Base-by-base conservation (phyloP, 305 asterid species). In the Fraxinus floribunda region DNA sequence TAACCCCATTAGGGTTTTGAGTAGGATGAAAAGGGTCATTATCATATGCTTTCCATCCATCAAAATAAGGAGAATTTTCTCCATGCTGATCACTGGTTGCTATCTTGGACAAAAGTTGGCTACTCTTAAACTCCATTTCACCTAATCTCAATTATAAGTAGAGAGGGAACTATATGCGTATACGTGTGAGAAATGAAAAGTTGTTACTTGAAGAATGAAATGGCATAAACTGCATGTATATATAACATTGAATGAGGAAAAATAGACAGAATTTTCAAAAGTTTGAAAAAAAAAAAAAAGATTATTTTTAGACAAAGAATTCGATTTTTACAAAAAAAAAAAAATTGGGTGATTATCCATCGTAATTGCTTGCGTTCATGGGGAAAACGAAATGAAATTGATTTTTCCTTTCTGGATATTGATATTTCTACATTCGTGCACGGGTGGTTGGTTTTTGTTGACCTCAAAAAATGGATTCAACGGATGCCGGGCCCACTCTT, bases 1-100 rank as follows among this genome's bases (percentile, higher is more conserved):
- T 91, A 77, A 95, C 95, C 9, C 98, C 98, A 26, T 82, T 52
- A 75, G 90, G 94, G 80, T 95, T 95, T 1, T 57, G 7, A 2
- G 32, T 11, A 24, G 89, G 90, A 75, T 93, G 95, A 71, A 87
- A 95, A 73, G 98, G 98, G 85, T 95, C 88, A 2, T 78, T 86
- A 36, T 93, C 91, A 34, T 90, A 95, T 0, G 98, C 97, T 85
- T 93, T 93, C 97, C 95, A 92, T 39, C 98, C 98, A 82, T 92
- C 95, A 86, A 95, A 95, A 80, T 93, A 95, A 5, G 94, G 87
- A 1, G 98, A 93, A 34, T 92, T 90, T 75, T 95, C 98, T 0
- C 98, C 98, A 76, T 93, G 98, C n/a, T 89, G 80, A 60, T 93
- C 94, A 60, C 78, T 88, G 2, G 82, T 87, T 0, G 94, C 97